These are phyloP conservation scores for Buddleja alternifolia DNA, from an alignment of 257 asterid species.

Conservation along the genomic window DNA sequence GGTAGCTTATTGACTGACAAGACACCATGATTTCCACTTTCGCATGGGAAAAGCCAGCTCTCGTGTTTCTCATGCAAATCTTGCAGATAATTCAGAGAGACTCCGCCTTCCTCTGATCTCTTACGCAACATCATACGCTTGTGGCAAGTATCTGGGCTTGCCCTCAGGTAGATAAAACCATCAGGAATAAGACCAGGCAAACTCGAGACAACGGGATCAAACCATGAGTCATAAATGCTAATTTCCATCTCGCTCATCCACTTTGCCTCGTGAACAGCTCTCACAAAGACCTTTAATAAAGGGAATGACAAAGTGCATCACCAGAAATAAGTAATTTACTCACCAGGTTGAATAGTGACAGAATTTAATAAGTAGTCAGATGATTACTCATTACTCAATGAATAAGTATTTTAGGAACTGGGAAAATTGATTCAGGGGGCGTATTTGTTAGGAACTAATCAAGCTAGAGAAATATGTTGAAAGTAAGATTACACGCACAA, in stretches of 20 bases:
- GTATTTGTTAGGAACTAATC: not conserved
- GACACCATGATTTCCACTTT: conserved; percentile 76
- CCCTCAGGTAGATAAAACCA: conserved; percentile 93
- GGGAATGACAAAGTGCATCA: not conserved
- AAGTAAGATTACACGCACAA: not conserved
- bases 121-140: conserved; percentile 89
- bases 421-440: not conserved
- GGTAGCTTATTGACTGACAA: conserved; percentile 70
- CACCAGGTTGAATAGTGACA: no score
- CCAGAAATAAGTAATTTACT: no score
- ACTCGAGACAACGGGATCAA: conserved; percentile 91
- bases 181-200: conserved; percentile 93
- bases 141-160: conserved; percentile 96
- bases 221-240: conserved; percentile 96
- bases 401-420: not conserved
- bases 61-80: conserved; percentile 94
- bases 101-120: conserved; percentile 92
- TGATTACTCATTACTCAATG: no score
- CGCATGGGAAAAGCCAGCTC: conserved; percentile 91
- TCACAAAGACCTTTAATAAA: conserved; percentile 77
- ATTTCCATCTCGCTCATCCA: conserved; percentile 99
- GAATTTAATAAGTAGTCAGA: no score
- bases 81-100: conserved; percentile 73
- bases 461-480: not conserved
- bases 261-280: conserved; percentile 99